phyloP scores from a whole-genome alignment of 129 eudicot genomes.

The Helianthus tuberosus region DNA sequence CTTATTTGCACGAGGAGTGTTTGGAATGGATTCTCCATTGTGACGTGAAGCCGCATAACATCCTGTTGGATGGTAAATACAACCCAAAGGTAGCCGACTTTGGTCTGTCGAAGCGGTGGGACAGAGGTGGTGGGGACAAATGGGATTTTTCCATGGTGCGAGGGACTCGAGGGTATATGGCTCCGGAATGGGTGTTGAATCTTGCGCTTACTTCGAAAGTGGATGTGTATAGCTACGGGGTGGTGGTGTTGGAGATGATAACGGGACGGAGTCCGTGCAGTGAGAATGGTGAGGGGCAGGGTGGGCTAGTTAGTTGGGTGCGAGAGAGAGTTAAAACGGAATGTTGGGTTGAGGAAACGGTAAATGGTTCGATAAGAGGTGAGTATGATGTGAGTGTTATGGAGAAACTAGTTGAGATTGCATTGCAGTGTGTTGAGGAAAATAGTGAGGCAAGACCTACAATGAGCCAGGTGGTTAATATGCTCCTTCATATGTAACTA shows the following conservation, averaged over 20 bases:
- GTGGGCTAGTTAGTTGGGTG: constrained; percentile 25
- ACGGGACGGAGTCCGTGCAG: constrained; percentile 17
- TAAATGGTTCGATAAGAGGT: constrained; percentile 10
- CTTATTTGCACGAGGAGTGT: constrained; percentile 31
- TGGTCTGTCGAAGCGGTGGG: constrained; percentile 28
- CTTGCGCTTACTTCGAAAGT: constrained; percentile 33
- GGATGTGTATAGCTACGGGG: constrained; percentile 31
- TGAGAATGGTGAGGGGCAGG: background rate
- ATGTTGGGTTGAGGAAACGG: constrained; percentile 10
- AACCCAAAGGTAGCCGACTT: constrained; percentile 39
- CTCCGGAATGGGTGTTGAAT: constrained; percentile 38
- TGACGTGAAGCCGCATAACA: constrained; percentile 40
- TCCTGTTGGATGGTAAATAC: constrained; percentile 27
- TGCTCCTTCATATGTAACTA: constrained; percentile 23
- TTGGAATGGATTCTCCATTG: constrained; percentile 32
- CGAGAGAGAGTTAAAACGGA: background rate
- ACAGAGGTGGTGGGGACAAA: constrained; percentile 2
- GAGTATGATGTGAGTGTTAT: background rate
- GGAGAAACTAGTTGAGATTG: constrained; percentile 26
- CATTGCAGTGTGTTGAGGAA: constrained; percentile 34
- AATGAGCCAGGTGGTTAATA: constrained; percentile 40
- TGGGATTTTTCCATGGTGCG: constrained; percentile 31
- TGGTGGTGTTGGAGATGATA: constrained; percentile 35
- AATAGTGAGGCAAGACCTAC: constrained; percentile 36
- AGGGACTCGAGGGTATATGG: constrained; percentile 42